These are phyloP conservation scores for Leptomonas pyrrhocoris DNA, from an alignment of 208 protist genomes.

Conservation along the genomic window DNA sequence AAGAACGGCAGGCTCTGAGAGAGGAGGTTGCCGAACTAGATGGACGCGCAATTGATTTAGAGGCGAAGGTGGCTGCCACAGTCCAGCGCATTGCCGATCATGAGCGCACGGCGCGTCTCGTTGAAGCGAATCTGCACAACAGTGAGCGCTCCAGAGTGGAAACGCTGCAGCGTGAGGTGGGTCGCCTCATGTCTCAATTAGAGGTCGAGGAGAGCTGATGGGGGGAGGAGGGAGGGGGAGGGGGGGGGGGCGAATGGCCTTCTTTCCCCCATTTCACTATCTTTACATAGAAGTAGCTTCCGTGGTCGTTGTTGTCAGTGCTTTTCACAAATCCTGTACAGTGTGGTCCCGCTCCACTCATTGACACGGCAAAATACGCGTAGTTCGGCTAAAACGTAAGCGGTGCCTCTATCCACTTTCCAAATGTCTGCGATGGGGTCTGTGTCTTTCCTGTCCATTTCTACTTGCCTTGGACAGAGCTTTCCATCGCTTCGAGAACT, in stretches of 20 bases:
- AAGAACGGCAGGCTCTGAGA: neutral
- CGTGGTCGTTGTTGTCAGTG: too few relatives aligned
- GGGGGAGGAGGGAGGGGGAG: too few relatives aligned
- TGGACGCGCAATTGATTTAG: neutral
- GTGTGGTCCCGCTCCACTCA: too few relatives aligned
- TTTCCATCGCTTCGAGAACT: too few relatives aligned
- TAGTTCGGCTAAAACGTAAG: too few relatives aligned
- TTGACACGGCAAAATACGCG: too few relatives aligned
- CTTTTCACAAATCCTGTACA: too few relatives aligned
- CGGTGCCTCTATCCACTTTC: too few relatives aligned
- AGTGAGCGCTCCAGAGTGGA: conserved; percentile 10
- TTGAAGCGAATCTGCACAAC: neutral
- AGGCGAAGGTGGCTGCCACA: neutral
- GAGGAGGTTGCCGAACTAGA: neutral
- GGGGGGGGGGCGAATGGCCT: neutral
- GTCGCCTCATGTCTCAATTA: neutral
- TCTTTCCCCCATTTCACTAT: neutral
- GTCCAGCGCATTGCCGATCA: conserved; percentile 4
- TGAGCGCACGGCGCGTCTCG: neutral
- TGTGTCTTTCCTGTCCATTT: too few relatives aligned
- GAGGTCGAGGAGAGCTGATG: neutral
- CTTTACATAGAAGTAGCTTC: too few relatives aligned
- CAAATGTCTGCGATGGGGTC: too few relatives aligned
- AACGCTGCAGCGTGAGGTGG: neutral
- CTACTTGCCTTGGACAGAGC: too few relatives aligned